These are phyloP conservation scores for Flaveria floridana DNA, from an alignment of 140 eudicot genomes.

Conservation along the genomic window DNA sequence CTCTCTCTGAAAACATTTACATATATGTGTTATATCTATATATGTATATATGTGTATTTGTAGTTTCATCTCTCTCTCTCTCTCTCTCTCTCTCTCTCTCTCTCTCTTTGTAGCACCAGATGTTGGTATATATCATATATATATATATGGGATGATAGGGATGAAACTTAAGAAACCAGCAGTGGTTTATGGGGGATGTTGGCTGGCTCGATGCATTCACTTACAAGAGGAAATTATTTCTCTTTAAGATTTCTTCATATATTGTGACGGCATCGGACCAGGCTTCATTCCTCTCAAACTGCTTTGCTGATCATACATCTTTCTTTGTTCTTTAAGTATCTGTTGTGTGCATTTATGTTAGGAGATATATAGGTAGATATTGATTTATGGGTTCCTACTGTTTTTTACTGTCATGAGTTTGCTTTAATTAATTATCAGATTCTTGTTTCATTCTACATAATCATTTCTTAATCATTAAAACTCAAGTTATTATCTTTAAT, in stretches of 20 bases:
- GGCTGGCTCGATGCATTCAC: conserved; percentile 76
- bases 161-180: background rate
- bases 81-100: background rate
- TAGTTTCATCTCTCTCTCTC: background rate
- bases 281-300: conserved; percentile 87
- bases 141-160: background rate
- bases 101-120: conserved; percentile 1
- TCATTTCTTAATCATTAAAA: conserved; percentile 34
- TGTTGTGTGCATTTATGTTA: background rate
- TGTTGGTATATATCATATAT: background rate
- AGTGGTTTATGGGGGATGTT: conserved; percentile 58
- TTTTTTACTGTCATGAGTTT: background rate
- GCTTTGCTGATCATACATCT: conserved; percentile 22
- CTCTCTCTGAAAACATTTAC: too few relatives aligned
- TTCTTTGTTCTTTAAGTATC: background rate
- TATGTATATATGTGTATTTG: background rate
- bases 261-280: conserved; percentile 70
- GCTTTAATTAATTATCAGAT: background rate
- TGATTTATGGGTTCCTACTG: background rate
- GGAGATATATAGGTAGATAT: background rate
- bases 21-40: too few relatives aligned
- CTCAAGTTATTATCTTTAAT: background rate
- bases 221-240: conserved; percentile 7
- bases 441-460: conserved; percentile 13
- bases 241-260: background rate